These are phyloP conservation scores for Thymus mandschuricus DNA, from an alignment of 257 asterid genomes.

Conservation along the genomic window DNA sequence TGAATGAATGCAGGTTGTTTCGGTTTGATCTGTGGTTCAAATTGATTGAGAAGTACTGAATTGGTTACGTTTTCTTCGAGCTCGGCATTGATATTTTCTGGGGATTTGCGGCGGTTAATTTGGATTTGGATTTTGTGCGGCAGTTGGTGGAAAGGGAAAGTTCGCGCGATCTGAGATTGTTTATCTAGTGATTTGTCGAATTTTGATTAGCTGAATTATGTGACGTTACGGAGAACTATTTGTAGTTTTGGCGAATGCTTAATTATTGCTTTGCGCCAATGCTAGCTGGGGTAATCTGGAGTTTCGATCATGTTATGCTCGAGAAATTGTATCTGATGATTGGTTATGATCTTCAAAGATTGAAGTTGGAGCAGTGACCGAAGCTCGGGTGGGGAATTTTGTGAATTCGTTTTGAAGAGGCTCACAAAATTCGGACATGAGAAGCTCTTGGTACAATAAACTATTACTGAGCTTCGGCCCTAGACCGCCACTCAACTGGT, in stretches of 20 bases:
- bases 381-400: slow-evolving; percentile 24
- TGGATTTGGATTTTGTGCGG: slow-evolving; percentile 30
- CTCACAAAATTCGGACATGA: slow-evolving; percentile 70
- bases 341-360: slow-evolving; percentile 40
- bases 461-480: slow-evolving; percentile 58
- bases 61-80: slow-evolving; percentile 23
- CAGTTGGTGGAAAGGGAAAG: slow-evolving; percentile 30
- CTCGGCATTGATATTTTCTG: slow-evolving; percentile 31
- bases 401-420: slow-evolving; percentile 27
- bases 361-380: slow-evolving; percentile 49
- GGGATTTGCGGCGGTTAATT: slow-evolving; percentile 33
- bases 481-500: slow-evolving; percentile 78
- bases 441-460: slow-evolving; percentile 83
- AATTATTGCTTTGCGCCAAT: slow-evolving; percentile 38
- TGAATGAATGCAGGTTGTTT: slow-evolving; percentile 50
- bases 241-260: slow-evolving; percentile 34
- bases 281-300: slow-evolving; percentile 49
- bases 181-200: slow-evolving; percentile 22
- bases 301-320: slow-evolving; percentile 37
- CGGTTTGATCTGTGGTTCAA: slow-evolving; percentile 41
- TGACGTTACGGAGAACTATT: slow-evolving; percentile 28
- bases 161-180: slow-evolving; percentile 37
- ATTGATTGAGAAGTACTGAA: slow-evolving; percentile 26
- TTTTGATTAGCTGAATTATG: slow-evolving; percentile 30
- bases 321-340: slow-evolving; percentile 55